Base-by-base conservation (phyloP, 2,329 filamentous ascomycete species). In the Diaporthe sp. region DNA sequence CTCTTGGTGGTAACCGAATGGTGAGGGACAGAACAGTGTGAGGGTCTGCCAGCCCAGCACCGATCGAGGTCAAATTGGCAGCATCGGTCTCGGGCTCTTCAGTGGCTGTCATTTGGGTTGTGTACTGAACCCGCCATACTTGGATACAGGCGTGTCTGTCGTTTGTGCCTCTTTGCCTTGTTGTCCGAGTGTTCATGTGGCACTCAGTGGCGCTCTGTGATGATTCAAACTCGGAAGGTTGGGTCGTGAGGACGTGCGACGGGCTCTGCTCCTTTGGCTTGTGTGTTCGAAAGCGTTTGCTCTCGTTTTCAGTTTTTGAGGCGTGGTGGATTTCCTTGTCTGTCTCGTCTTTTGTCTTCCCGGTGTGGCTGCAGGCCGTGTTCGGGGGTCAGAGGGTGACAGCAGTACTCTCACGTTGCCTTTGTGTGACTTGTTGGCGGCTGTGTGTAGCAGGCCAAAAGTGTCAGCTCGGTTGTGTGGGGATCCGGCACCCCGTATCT, bases 351-450 rank as follows among this genome's bases (percentile, higher is more conserved):
- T 45, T 38, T 47, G n/a, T 61, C 40, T 28, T 52, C 40, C 55
- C 42, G 25, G 15, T 4, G 45, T 61, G 69, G 60, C 61, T 50
- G 60, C 35, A 47, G 38, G 38, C 52, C 50, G 38, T 15, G 40
- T 38, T 22, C 61, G 47, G 30, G 40, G 15, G 15, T 4, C 17
- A 7, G 10, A 25, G 47, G 13, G n/a, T 33, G 47, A 68, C 52
- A 30, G 61, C 50, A 68, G 71, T 68, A 68, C 50, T 73, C 60
- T 60, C 71, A 22, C 57, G 40, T 38, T 28, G 69, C 55, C 55
- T 70, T 42, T 38, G 55, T 57, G 28, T 38, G 28, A 38, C 57
- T 35, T n/a, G 15, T n/a, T 15, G 54, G 35, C 55, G 7, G 69
- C 55, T 22, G 50, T 6, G 17, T 22, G 5, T 3, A 28, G 64